Evolutionary conservation across 2,329 filamentous ascomycete species (phyloP), one percentile per base, ranked within the genome.

Genomic region (Phaeomoniella chlamydospora): DNA sequence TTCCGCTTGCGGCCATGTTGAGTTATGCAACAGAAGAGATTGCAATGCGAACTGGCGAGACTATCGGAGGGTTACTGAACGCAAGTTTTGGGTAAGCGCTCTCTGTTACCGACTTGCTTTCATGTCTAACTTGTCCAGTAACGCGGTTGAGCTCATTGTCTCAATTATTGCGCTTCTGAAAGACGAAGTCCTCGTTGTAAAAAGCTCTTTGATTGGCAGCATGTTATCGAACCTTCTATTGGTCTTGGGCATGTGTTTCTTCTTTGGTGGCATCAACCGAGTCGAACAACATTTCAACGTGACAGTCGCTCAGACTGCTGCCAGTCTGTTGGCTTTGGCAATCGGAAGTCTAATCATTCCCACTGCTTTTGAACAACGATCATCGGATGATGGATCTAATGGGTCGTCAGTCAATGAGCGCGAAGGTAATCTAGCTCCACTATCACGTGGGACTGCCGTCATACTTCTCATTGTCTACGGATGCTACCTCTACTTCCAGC

Each of bases 181-280:
- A 60, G 67, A 84, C 57, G 75, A 94, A 63, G 90, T 94, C 41
- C 77, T 82, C 41, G 88, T 94, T 46, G 87, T 94, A 15, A 87
- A 94, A 58, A 85, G 87, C 11, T 92, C 87, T 0, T 64, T 94
- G 35, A 68, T 94, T 18, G 87, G 87, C 30, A 93, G 85, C 2
- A 93, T 94, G 48, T 63, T 94, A 44, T 80, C 86, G 43, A 94
- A 94, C 51, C 61, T 94, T 38, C 67, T 94, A 15, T 70, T 94
- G 41, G 93, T 93, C 51, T 62, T 94, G 47, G 87, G 87, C 50
- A 94, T 94, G 85, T 77, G 79, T 53, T 94, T 92, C 67, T 87
- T 93, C 62, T 78, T 83, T 41, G 86, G 84, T 32, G 84, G 85
- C 3, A 55, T 92, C 44, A 77, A 80, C 39, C 75, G 85, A 18